Conservation (phyloP, 2,329 filamentous ascomycete genomes). For the Penicillium sp. region DNA sequence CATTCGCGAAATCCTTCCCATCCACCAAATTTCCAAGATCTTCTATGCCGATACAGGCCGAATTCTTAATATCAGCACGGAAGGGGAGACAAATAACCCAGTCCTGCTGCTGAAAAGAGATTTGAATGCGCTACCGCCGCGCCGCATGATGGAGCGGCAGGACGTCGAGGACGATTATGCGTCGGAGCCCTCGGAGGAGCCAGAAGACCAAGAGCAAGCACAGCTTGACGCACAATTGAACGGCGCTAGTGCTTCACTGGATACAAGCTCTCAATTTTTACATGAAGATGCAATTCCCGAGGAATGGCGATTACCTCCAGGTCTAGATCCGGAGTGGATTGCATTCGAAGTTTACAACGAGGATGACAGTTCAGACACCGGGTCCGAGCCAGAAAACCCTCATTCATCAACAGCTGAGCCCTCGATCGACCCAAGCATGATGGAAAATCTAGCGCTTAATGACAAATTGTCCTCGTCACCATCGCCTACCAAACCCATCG, state of each 20-base stretch:
- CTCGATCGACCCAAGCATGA: slow-evolving; percentile 44
- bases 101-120: slow-evolving; percentile 74
- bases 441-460: slow-evolving; percentile 50
- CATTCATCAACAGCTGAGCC: slow-evolving; percentile 16
- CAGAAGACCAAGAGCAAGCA: slow-evolving; percentile 42
- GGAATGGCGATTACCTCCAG: slow-evolving; percentile 63
- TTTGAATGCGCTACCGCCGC: slow-evolving; percentile 59
- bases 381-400: slow-evolving; percentile 42
- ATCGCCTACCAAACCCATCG: slow-evolving; percentile 32
- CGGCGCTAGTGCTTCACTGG: slow-evolving; percentile 6
- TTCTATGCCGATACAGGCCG: slow-evolving; percentile 91
- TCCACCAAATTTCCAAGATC: slow-evolving; percentile 79
- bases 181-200: slow-evolving; percentile 32
- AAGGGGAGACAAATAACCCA: slow-evolving; percentile 67
- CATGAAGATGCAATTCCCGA: slow-evolving; percentile 37
- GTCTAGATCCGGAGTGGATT: slow-evolving; percentile 86
- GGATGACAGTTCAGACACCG: slow-evolving; percentile 56
- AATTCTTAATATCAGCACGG: slow-evolving; percentile 75
- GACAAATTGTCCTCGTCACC: slow-evolving; percentile 28
- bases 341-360: slow-evolving; percentile 81
- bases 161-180: slow-evolving; percentile 36
- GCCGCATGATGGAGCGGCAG: slow-evolving; percentile 55
- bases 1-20: slow-evolving; percentile 64
- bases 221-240: slow-evolving; percentile 41
- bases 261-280: slow-evolving; percentile 20